Evolutionary conservation across 768 basidiomycete species (phyloP), one percentile per base, ranked within the genome.

Genomic region (Phylloporus sp.): DNA sequence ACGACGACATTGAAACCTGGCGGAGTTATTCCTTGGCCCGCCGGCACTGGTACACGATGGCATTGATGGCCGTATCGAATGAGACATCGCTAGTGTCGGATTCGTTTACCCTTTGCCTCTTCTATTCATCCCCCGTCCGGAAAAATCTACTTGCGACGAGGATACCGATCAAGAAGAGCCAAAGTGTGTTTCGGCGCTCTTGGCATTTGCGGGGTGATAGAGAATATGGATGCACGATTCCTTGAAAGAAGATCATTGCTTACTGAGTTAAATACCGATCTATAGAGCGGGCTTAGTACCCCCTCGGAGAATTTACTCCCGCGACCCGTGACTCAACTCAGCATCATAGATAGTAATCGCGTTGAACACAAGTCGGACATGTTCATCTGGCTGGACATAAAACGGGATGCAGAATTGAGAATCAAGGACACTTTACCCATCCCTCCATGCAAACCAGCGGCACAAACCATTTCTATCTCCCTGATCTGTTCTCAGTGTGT

Each of bases 151-250:
- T 13, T 18, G 16, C 3, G 40, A 44, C 41, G 53, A 22, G 35
- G 49, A 51, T 27, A 55, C 40, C 40, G 36, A 39, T 29, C 55
- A 79, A 78, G 45, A 92, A 93, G 68, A 95, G 95, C 49, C 83
- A 81, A 72, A 93, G 92, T 32, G 92, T 94, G 65, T 95, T 91
- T 53, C 81, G 79, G 52, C 90, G 86, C 50, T 69, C 97, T 95
- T 9, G 55, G 28, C 36, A 16, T 28, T 44, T 42, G 52, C 34
- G 91, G 89, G 32, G 39, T 34, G 24, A 51, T 41, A n/a, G 23
- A n/a, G 22, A 31, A 41, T 27, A 46, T 22, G 12, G 35, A 8
- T 10, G 18, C 12, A 23, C 12, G 5, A 23, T 44, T 23, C 45
- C 47, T 41, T 12, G 44, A 31, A 45, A 39, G 41, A 34, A 39